Evolutionary conservation across 2,329 filamentous ascomycete genomes (phyloP), one percentile per base, ranked within the genome.

Genomic region (Fusarium duplospermum): DNA sequence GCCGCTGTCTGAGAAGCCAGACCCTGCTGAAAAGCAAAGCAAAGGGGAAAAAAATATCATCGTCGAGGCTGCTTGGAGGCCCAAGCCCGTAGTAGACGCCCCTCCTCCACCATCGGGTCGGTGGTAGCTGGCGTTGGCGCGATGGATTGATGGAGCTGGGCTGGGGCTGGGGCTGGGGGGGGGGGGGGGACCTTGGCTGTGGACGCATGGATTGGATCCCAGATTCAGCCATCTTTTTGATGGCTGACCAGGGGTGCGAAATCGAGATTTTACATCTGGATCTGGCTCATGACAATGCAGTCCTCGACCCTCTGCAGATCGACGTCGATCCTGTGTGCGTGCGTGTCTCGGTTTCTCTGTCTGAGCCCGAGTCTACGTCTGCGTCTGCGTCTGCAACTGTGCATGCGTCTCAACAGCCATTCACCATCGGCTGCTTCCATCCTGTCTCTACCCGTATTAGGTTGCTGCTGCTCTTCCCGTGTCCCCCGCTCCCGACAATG

Each of bases 251-350:
- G 62, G 61, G 69, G 65, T 69, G 70, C 66, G 56, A 63, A 76
- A 76, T 77, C 75, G 73, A 76, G 75, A 77, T 77, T 77, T 77
- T 66, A 69, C 73, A 77, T 76, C 71, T 75, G 68, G 66, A 77
- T 77, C 75, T 66, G 62, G 64, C 59, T 62, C 24, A 70, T 63
- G 67, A 68, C 63, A 69, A 72, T 72, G 68, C 67, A 71, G 70
- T 64, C 62, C 66, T 61, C 56, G 65, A 66, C 69, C 67, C 60
- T 65, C 60, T 74, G 72, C 62, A 71, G 74, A 77, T 78, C 73
- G 71, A 62, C 73, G 73, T 73, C 75, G 76, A 78, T 78, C 76
- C 67, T 67, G 66, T 64, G 56, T 66, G 58, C 67, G 45, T 67
- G 62, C 68, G 54, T 67, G 62, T 71, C 67, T 71, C 57, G 57